Evolutionary conservation across 371 early-diverging fungal genomes (phyloP), one percentile per base, ranked within the genome.

Genomic region (Apophysomyces elegans): DNA sequence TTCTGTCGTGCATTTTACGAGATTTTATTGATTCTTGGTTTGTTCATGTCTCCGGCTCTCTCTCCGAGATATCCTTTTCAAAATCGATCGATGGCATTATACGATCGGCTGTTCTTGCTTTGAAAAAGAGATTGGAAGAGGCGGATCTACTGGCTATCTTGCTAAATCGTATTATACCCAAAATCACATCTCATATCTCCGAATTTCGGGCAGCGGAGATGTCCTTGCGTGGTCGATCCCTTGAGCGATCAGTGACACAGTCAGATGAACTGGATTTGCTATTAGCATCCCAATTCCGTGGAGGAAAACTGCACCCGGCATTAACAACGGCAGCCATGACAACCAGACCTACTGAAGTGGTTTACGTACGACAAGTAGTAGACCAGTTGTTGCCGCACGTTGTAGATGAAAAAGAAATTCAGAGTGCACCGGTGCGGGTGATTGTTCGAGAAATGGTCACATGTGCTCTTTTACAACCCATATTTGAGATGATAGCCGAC

Each of bases 361-460:
- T 77, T 0, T 88, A 95, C 71, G 77, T 96, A n/a, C 80, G 95
- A 13, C 73, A 73, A 1, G 64, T 90, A 9, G 71, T 90, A 5
- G 91, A 88, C 16, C 73, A 80, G 14, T 61, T 95, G 7, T 54
- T 94, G 60, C 91, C 90, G 4, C 69, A 83, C 14, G 63, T 94
- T 5, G 64, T 90, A 38, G 81, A 87, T 9, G 65, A 74, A 13
- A 76, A 72, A 6, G 91, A 93, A 39, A 62, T 83, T 7, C 59
- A 78, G 26, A 89, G 90, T 64, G 72, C 71, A 2, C 77, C 90
- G 21, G 79, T 93, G 56, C 67, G 76, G 16, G 77, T 87, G 21
- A 71, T 96, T 13, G 64, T 95, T 7, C 79, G 94, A 16, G 97
- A 96, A 72, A 73, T 96, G 13, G 66, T 95, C 1, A 80, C 84